Percentiles rank a stretch among this genome's conserved stretches.
phyloP scores from a whole-genome alignment of 2,329 filamentous ascomycete genomes.

The Podosphaera xanthii region DNA sequence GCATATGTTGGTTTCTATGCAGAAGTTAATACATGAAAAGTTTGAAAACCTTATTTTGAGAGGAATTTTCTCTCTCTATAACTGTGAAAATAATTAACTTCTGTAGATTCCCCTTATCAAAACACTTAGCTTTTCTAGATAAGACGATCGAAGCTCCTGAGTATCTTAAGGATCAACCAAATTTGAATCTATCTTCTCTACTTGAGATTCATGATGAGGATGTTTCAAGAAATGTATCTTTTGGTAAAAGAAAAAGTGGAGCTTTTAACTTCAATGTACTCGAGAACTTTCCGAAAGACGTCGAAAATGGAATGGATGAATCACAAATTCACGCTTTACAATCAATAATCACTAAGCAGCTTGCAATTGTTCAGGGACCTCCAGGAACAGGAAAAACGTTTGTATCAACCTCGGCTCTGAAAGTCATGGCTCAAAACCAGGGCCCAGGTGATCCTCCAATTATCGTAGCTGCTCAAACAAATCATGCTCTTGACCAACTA shows the following conservation, averaged over 20 bases:
- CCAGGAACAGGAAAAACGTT: conserved; percentile 61
- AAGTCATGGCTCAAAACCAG: conserved; percentile 38
- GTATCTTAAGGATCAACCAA: conserved; percentile 27
- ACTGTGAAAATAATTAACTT: conserved; percentile 1
- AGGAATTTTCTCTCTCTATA: not conserved
- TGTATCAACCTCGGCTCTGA: conserved; percentile 51
- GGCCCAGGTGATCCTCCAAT: conserved; percentile 37
- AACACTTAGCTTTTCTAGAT: conserved; percentile 32
- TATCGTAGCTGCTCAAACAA: conserved; percentile 67
- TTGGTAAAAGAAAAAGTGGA: conserved; percentile 8
- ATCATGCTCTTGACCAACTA: conserved; percentile 73
- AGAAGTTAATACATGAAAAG: conserved; percentile 22
- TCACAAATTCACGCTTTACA: conserved; percentile 49
- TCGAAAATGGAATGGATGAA: conserved; percentile 32
- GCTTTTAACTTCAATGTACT: conserved; percentile 30
- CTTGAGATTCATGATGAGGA: not conserved
- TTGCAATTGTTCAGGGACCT: conserved; percentile 67
- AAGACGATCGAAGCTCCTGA: conserved; percentile 24
- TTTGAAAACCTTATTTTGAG: conserved; percentile 1
- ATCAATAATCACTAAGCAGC: conserved; percentile 44
- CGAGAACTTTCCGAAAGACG: conserved; percentile 25
- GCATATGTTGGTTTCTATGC: conserved; percentile 50
- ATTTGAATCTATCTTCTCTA: conserved; percentile 25
- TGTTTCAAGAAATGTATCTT: conserved; percentile 3
- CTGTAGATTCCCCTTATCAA: conserved; percentile 31